These are phyloP conservation scores for Trypanosoma rangeli DNA, from an alignment of 208 protist species.

Conservation along the genomic window DNA sequence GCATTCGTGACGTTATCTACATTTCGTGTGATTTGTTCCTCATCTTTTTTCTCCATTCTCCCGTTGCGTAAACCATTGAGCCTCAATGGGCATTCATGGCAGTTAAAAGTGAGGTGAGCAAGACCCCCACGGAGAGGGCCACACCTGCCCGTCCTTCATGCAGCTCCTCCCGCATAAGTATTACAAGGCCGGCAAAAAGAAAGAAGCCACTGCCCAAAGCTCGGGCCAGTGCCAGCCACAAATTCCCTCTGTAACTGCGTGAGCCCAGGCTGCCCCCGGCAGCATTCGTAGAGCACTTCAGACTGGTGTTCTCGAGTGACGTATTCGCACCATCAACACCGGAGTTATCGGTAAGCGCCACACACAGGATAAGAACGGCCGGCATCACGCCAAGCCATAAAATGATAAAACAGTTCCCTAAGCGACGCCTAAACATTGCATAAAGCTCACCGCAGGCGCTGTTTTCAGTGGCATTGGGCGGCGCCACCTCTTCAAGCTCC, in stretches of 20 bases:
- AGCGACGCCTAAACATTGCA: slow-evolving; percentile 13
- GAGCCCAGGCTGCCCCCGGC: background rate
- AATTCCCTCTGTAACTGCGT: background rate
- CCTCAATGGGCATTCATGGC: background rate
- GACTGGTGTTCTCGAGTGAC: background rate
- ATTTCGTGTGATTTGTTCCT: background rate
- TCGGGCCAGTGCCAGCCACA: slow-evolving; percentile 42
- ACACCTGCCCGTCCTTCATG: slow-evolving; percentile 29
- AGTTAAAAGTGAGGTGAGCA: slow-evolving; percentile 34
- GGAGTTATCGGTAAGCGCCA: background rate
- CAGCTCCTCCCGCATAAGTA: slow-evolving; percentile 55
- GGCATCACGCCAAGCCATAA: slow-evolving; percentile 24
- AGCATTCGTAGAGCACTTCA: background rate
- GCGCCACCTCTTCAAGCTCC: background rate
- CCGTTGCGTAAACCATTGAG: background rate
- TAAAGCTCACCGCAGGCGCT: background rate
- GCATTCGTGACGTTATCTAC: too few relatives aligned
- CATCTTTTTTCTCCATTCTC: background rate
- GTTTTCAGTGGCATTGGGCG: background rate
- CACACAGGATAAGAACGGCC: background rate
- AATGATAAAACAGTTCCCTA: slow-evolving; percentile 29
- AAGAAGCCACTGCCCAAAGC: slow-evolving; percentile 72
- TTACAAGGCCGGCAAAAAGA: slow-evolving; percentile 52
- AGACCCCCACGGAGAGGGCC: slow-evolving; percentile 41
- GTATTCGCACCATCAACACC: background rate